Evolutionary conservation across 1,284 basidiomycete species (phyloP).

Genomic region (Malassezia sp.): DNA sequence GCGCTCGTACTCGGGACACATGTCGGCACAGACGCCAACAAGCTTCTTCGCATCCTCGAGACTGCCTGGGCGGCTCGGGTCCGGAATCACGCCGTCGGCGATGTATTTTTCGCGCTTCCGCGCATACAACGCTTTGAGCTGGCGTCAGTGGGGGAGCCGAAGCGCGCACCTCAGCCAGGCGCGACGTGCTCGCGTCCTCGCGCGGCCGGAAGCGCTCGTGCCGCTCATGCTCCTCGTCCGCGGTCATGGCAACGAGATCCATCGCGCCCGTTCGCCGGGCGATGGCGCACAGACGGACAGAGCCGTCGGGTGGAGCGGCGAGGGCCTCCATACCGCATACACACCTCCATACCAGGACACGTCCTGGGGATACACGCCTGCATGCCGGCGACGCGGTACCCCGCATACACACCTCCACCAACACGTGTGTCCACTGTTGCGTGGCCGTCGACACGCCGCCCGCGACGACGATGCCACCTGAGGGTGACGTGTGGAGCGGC

Average conservation of each 20-base stretch:
- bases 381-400: background rate
- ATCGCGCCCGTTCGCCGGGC: too few species aligned
- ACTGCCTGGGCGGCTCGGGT: conserved; percentile 63
- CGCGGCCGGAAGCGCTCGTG: conserved; percentile 13
- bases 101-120: conserved; percentile 67
- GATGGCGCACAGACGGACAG: background rate
- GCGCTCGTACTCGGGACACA: conserved; percentile 88
- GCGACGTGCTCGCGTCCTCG: conserved; percentile 3
- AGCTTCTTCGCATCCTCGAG: conserved; percentile 79
- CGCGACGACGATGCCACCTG: background rate
- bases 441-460: too few species aligned
- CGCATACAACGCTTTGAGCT: conserved; percentile 56
- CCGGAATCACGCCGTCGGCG: conserved; percentile 71
- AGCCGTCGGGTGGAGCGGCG: too few species aligned
- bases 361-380: background rate
- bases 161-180: conserved; percentile 3
- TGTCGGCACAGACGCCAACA: conserved; percentile 76
- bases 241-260: too few species aligned
- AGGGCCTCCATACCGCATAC: too few species aligned
- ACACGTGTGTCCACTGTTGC: too few species aligned
- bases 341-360: conserved; percentile 6
- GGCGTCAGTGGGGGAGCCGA: too few species aligned
- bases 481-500: conserved; percentile 5
- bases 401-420: too few species aligned
- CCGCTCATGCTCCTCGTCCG: conserved; percentile 13